Conservation (phyloP, 2,329 filamentous ascomycete species). For the Amphichorda felina region DNA sequence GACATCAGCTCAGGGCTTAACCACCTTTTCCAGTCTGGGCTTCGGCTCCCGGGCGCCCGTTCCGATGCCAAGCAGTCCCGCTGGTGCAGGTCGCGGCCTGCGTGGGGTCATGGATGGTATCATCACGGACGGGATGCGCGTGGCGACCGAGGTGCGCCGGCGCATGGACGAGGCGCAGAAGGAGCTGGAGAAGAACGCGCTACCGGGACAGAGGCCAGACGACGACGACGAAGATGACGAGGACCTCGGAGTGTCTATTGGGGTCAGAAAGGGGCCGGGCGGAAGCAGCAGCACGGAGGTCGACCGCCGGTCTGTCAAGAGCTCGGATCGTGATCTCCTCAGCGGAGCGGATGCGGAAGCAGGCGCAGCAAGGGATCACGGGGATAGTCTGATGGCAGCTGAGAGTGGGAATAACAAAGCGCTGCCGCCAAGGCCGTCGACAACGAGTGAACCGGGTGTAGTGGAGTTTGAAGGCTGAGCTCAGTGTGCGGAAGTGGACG, state of each 20-base stretch:
- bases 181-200: slow-evolving; percentile 74
- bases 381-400: slow-evolving; percentile 15
- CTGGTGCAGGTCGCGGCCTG: slow-evolving; percentile 56
- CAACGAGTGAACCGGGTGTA: slow-evolving; percentile 20
- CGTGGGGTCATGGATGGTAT: slow-evolving; percentile 94
- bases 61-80: slow-evolving; percentile 26
- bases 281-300: slow-evolving; percentile 36
- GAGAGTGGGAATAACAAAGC: neutral
- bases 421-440: slow-evolving; percentile 11
- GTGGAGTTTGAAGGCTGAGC: slow-evolving; percentile 30
- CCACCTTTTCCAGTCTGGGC: slow-evolving; percentile 69
- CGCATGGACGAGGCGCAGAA: slow-evolving; percentile 93
- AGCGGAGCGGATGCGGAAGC: slow-evolving; percentile 65
- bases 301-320: slow-evolving; percentile 52
- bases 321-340: slow-evolving; percentile 57
- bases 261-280: slow-evolving; percentile 21
- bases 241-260: slow-evolving; percentile 30
- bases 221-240: slow-evolving; percentile 62
- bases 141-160: slow-evolving; percentile 81
- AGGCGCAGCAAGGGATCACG: slow-evolving; percentile 27
- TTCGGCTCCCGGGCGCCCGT: slow-evolving; percentile 30
- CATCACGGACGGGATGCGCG: slow-evolving; percentile 92
- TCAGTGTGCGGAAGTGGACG: neutral
- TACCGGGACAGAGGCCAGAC: slow-evolving; percentile 51
- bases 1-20: slow-evolving; percentile 45